Evolutionary conservation across 2,329 filamentous ascomycete genomes (phyloP), one percentile per base, ranked within the genome.

Genomic region (Helotiales sp.): DNA sequence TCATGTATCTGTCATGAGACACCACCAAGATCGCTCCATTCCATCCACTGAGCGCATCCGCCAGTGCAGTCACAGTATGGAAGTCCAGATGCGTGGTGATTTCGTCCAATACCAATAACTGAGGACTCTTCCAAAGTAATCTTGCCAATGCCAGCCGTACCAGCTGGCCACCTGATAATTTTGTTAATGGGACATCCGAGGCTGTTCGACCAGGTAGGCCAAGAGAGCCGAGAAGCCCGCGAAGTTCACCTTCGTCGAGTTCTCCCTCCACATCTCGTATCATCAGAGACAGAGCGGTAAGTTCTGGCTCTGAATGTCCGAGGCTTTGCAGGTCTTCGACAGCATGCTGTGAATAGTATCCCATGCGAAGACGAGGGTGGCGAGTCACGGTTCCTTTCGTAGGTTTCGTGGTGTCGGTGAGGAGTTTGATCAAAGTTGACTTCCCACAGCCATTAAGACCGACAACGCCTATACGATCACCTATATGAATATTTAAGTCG

Each of bases 51-150:
- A 96, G 71, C 2, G 87, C 88, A 24, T 82, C 79, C 0, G 88
- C 80, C 54, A 96, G 73, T 1, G 88, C 89, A 7, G 84, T 82
- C 24, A 93, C 89, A 0, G 89, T 93, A 73, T 95, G 85, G 61
- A 89, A 90, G 70, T 96, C 91, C 38, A 96, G 78, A 76, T 96
- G 91, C 1, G 91, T 99, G 71, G 95, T 98, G 52, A 95, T 93
- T 78, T 98, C 93, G 83, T 98, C 93, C 15, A 98, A 87, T 27
- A 98, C 92, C 57, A 99, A 84, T 68, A 99, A 77, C 76, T 99
- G 95, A 0, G 95, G 95, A 80, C 96, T 96, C 79, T 96, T 96
- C 92, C 92, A 96, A 87, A 96, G 93, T 67, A 92, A 89, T 67
- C 90, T 90, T 1, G 91, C 93, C 66, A 98, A 93, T 6, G 90